phyloP scores from a whole-genome alignment of 2,329 filamentous ascomycete genomes.

The Talaromyces sp. region DNA sequence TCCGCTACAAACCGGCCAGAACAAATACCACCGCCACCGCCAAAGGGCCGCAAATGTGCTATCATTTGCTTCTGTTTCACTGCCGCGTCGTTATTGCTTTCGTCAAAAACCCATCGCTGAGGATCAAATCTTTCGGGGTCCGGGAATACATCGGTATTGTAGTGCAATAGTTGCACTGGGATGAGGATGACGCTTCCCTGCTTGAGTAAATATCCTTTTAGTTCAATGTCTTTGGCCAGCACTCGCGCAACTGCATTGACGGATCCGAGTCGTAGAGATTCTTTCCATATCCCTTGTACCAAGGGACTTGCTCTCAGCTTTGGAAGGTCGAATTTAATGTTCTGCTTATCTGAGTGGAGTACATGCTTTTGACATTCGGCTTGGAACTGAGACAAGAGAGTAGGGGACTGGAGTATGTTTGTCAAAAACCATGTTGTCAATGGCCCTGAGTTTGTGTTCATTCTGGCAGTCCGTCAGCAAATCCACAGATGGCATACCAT shows the following conservation, averaged over 20 bases:
- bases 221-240: constrained; percentile 6
- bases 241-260: constrained; percentile 10
- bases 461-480: background rate
- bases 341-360: background rate
- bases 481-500: background rate
- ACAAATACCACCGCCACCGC: constrained; percentile 10
- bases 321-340: constrained; percentile 4
- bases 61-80: constrained; percentile 6
- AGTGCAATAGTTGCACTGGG: constrained; percentile 7
- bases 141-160: constrained; percentile 3
- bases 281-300: constrained; percentile 13
- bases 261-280: constrained; percentile 8
- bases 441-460: constrained; percentile 11
- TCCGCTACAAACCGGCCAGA: constrained; percentile 13
- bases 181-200: constrained; percentile 11
- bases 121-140: constrained; percentile 8
- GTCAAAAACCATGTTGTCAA: constrained; percentile 10
- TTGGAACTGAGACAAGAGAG: background rate
- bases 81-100: background rate
- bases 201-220: constrained; percentile 9
- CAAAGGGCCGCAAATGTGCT: constrained; percentile 8
- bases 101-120: constrained; percentile 5
- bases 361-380: background rate
- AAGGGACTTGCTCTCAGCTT: constrained; percentile 3
- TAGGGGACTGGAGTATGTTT: background rate